Evolutionary conservation across 805 yeast species (phyloP).

Genomic region (Candida argentea): DNA sequence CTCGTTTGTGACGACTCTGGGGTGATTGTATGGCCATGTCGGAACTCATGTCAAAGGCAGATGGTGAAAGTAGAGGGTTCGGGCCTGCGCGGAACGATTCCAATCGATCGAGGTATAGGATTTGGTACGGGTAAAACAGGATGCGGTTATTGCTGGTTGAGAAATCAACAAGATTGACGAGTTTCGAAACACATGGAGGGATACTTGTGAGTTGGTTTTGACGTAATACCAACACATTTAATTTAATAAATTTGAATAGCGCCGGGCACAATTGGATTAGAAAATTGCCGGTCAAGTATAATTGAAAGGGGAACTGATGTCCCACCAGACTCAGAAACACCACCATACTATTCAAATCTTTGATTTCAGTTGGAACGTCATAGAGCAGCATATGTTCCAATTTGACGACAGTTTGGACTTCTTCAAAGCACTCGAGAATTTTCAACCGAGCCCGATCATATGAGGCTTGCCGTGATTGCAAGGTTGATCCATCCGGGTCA

Average conservation of each 20-base stretch:
- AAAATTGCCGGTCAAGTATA: slow-evolving; percentile 42
- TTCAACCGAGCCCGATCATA: slow-evolving; percentile 27
- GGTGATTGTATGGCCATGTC: slow-evolving; percentile 7
- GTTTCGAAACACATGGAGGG: slow-evolving; percentile 11
- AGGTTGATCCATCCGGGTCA: slow-evolving; percentile 16
- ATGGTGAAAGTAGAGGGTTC: slow-evolving; percentile 32
- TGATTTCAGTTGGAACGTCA: slow-evolving; percentile 47
- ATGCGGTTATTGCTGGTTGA: slow-evolving; percentile 44
- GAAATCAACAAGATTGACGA: slow-evolving; percentile 34
- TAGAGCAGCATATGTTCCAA: slow-evolving; percentile 38
- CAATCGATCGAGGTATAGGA: slow-evolving; percentile 35
- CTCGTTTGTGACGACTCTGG: slow-evolving; percentile 16
- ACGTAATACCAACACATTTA: slow-evolving; percentile 44
- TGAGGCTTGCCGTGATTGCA: slow-evolving; percentile 7
- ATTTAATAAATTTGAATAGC: slow-evolving; percentile 38
- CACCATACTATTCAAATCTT: slow-evolving; percentile 48
- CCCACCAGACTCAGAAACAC: slow-evolving; percentile 19
- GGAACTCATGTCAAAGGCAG: slow-evolving; percentile 16
- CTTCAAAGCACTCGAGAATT: slow-evolving; percentile 39
- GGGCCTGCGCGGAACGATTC: slow-evolving; percentile 45
- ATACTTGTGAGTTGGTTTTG: slow-evolving; percentile 24
- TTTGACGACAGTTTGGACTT: slow-evolving; percentile 31
- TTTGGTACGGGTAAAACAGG: slow-evolving; percentile 42
- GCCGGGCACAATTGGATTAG: slow-evolving; percentile 39
- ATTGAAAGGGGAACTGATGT: slow-evolving; percentile 27